Evolutionary conservation across 306 rosid genomes (phyloP).

Genomic region (Nissolia schottii): DNA sequence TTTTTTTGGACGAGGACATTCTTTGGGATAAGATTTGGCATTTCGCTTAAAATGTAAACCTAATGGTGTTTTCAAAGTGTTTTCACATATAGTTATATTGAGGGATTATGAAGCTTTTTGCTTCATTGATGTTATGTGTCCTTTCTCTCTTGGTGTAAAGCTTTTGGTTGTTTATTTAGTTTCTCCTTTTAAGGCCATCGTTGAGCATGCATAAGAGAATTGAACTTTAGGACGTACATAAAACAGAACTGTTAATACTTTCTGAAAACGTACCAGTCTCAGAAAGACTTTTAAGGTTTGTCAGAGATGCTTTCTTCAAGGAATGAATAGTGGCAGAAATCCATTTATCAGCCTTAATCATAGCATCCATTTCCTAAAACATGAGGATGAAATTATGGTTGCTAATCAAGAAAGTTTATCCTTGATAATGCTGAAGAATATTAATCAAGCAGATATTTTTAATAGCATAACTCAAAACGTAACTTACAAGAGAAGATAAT

Average conservation of each 20-base stretch:
- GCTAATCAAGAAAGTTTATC: constrained; percentile 1
- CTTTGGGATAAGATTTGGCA: no score
- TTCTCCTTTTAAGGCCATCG: neutral
- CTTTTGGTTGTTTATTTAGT: no score
- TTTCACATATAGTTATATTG: no score
- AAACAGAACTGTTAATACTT: neutral
- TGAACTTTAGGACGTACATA: neutral
- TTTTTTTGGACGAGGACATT: no score
- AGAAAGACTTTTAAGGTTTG: constrained; percentile 74
- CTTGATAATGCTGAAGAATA: neutral
- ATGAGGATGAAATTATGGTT: constrained; percentile 22
- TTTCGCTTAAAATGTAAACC: no score
- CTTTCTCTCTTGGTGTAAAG: neutral
- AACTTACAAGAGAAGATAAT: constrained; percentile 73
- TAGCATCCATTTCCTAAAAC: constrained; percentile 60
- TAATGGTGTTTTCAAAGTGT: no score
- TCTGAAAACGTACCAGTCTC: constrained; percentile 54
- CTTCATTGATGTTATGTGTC: no score
- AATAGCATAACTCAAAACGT: constrained; percentile 2
- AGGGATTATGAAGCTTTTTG: no score
- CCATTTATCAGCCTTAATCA: constrained; percentile 50
- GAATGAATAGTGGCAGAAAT: constrained; percentile 55
- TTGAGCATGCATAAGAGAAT: neutral
- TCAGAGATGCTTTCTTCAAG: constrained; percentile 77
- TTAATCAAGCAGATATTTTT: neutral